Conservation (phyloP, 495 filamentous ascomycete genomes). For the Cladorrhinum samala region DNA sequence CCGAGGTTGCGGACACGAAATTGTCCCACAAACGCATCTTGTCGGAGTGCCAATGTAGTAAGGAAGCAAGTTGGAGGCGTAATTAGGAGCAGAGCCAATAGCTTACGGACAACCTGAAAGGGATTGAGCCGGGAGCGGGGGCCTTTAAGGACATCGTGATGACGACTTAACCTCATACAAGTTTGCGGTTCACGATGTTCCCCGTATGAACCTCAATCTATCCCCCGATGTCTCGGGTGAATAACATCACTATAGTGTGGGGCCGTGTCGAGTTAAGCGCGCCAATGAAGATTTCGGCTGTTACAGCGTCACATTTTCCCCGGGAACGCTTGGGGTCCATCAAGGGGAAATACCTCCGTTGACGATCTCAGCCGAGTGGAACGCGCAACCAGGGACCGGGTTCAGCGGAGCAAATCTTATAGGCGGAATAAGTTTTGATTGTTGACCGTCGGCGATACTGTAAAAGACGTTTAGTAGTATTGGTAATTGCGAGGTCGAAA, state of each 20-base stretch:
- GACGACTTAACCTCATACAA: neutral
- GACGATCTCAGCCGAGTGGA: neutral
- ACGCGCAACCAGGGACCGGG: neutral
- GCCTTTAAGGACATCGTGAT: neutral
- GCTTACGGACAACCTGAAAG: neutral
- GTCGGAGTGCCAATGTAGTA: neutral
- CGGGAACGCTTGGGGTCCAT: neutral
- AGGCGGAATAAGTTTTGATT: neutral
- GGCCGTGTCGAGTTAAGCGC: neutral
- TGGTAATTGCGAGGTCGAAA: neutral
- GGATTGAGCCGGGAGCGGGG: neutral
- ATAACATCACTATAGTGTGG: neutral
- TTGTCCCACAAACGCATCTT: neutral
- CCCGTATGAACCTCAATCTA: neutral
- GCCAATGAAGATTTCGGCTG: conserved; percentile 1
- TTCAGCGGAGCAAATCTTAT: neutral
- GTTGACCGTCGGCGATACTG: neutral
- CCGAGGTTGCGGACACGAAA: neutral
- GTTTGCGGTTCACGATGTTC: neutral
- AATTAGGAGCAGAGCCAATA: too few species aligned
- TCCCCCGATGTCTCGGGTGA: neutral
- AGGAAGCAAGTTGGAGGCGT: too few species aligned
- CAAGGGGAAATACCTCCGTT: neutral
- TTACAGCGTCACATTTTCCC: conserved; percentile 1
- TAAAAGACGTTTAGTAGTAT: neutral